Evolutionary conservation across 2,329 filamentous ascomycete genomes (phyloP), one percentile per base, ranked within the genome.

Genomic region (Fusarium sp.): DNA sequence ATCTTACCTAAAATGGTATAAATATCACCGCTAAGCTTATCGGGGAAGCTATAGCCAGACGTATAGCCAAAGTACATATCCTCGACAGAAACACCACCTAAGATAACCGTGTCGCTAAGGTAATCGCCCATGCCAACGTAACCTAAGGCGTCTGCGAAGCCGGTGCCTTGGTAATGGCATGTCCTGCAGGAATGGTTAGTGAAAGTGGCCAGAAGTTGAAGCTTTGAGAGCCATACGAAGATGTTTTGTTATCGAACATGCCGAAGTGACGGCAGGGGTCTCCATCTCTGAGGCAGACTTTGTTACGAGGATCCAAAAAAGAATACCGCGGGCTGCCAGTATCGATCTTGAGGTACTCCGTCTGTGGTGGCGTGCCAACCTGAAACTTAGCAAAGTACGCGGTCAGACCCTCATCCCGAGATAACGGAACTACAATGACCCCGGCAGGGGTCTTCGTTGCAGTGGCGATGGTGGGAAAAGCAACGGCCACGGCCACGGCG

Each of bases 121-220:
- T 37, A 60, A 2, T 60, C 54, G 8, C 57, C 57, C 3, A 0
- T 8, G 1, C 54, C 54, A 8, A 60, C 54, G 1, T 16, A 51
- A 3, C 57, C 36, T 15, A 60, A 12, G 4, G 54, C 57, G 4
- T 60, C 57, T 0, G 55, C 36, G 12, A 59, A 60, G 6, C 10
- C 18, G 5, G 10, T 1, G 0, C 57, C 42, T 11, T 15, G 15
- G 0, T 59, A 60, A 1, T 8, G 36, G 8, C 16, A 42, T 20
- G 57, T 60, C 1, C 57, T 60, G 1, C 1, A 2, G 2, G 1
- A 2, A 8, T 2, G 0, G 2, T 60, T 6, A 59, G 28, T 10
- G 3, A 11, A 2, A 1, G 4, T 4, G n/a, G 6, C 0, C 6
- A 4, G 0, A 12, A 4, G 3, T 5, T 0, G 0, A 1, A 13